phyloP scores from a whole-genome alignment of 306 rosid genomes.

The Purshia tridentata region DNA sequence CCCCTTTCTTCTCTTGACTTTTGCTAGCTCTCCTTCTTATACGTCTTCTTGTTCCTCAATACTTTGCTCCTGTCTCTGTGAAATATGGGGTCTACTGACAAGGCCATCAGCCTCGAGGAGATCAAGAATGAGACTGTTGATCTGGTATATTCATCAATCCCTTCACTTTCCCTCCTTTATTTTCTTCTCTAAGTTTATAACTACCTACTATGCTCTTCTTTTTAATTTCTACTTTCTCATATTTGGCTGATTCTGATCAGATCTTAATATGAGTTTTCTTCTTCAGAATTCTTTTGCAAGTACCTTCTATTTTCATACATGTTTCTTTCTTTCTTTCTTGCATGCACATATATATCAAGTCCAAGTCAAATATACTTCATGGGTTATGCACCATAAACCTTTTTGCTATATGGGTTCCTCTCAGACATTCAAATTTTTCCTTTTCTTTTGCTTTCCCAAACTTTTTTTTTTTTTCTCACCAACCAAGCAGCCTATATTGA shows the following conservation, averaged over 20 bases:
- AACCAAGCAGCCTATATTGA: conserved; percentile 20
- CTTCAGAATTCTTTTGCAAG: background rate
- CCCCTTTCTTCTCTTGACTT: no score
- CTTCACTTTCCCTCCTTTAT: background rate
- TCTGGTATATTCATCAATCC: conserved; percentile 55
- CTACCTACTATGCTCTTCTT: no score
- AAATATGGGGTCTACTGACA: conserved; percentile 43
- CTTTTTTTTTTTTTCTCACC: conserved; percentile 19
- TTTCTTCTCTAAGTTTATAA: no score
- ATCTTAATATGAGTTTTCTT: conserved; percentile 3
- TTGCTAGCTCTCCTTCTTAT: background rate
- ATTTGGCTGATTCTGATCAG: conserved; percentile 1
- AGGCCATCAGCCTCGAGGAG: conserved; percentile 59
- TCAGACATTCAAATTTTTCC: background rate
- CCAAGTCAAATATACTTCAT: background rate
- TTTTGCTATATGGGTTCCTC: background rate
- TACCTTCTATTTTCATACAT: background rate
- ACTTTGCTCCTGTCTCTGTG: background rate
- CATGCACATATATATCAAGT: background rate
- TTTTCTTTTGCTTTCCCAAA: background rate
- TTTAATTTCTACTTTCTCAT: background rate
- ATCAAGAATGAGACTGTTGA: conserved; percentile 93
- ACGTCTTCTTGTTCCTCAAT: background rate
- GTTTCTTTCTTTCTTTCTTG: background rate
- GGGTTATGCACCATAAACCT: background rate